phyloP scores from a whole-genome alignment of 2,329 filamentous ascomycete genomes.

The Conoideocrella luteorostrata region DNA sequence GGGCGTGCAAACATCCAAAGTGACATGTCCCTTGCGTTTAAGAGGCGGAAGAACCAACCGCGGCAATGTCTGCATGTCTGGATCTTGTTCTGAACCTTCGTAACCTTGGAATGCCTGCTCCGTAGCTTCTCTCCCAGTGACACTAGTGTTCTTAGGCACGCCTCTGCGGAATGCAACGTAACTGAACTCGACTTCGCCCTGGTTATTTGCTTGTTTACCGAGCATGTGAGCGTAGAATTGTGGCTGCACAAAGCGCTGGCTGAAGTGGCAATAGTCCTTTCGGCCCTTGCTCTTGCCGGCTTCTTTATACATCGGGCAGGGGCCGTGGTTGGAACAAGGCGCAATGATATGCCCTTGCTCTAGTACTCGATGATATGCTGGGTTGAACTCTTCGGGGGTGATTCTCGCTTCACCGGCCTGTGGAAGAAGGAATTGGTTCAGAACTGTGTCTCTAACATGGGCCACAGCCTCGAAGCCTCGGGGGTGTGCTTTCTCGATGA shows the following conservation, averaged over 20 bases:
- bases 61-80: conserved; percentile 64
- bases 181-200: conserved; percentile 86
- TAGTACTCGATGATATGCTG: conserved; percentile 35
- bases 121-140: conserved; percentile 50
- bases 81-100: conserved; percentile 40
- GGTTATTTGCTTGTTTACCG: conserved; percentile 63
- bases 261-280: conserved; percentile 88
- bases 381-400: conserved; percentile 32
- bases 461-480: conserved; percentile 90
- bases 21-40: conserved; percentile 83
- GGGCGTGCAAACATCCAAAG: conserved; percentile 85
- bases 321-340: conserved; percentile 80
- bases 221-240: conserved; percentile 73
- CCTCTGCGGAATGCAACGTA: conserved; percentile 84
- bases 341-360: conserved; percentile 61
- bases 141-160: conserved; percentile 27
- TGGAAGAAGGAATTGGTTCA: conserved; percentile 64
- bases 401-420: conserved; percentile 30
- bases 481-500: conserved; percentile 87
- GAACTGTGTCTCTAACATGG: conserved; percentile 70
- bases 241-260: conserved; percentile 81
- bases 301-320: conserved; percentile 80
- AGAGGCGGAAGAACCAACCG: conserved; percentile 72
- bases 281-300: conserved; percentile 66
- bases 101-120: conserved; percentile 68